Evolutionary conservation across 2,329 filamentous ascomycete genomes (phyloP).

Genomic region (Colletotrichum abscissum): DNA sequence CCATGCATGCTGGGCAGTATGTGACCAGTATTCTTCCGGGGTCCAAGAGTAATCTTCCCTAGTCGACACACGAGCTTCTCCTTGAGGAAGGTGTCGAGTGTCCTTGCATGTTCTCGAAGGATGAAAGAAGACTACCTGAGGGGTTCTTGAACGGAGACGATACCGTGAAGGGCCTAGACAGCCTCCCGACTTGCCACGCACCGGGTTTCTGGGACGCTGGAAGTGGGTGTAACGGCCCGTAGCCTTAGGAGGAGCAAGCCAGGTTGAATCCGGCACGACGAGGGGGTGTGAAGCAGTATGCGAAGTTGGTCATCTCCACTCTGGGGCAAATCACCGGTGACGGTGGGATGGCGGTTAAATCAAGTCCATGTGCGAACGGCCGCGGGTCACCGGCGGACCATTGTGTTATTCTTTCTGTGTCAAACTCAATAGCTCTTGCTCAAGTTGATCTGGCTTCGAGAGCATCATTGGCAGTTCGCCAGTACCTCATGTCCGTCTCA

Average conservation of each 20-base stretch:
- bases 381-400: constrained; percentile 13
- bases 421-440: not conserved
- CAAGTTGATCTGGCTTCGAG: not conserved
- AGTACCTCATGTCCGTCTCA: not conserved
- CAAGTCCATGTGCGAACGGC: constrained; percentile 16
- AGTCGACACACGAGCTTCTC: not conserved
- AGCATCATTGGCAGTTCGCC: not conserved
- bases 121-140: not conserved
- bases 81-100: not conserved
- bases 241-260: not conserved
- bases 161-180: constrained; percentile 1
- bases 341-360: not conserved
- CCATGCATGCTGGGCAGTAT: constrained; percentile 1
- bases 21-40: not conserved
- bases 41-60: not conserved
- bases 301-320: not conserved
- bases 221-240: not conserved
- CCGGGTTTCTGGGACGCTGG: constrained; percentile 22
- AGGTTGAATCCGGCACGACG: not conserved
- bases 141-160: not conserved
- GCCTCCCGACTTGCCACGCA: constrained; percentile 2
- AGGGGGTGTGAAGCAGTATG: not conserved
- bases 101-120: not conserved
- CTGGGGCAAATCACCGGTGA: constrained; percentile 8
- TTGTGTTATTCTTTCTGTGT: not conserved